A percentile compares a stretch with the other conserved stretches of the same genome.
Evolutionary conservation across 2,329 filamentous ascomycete species (phyloP).

Genomic region (Penicillium sp.): DNA sequence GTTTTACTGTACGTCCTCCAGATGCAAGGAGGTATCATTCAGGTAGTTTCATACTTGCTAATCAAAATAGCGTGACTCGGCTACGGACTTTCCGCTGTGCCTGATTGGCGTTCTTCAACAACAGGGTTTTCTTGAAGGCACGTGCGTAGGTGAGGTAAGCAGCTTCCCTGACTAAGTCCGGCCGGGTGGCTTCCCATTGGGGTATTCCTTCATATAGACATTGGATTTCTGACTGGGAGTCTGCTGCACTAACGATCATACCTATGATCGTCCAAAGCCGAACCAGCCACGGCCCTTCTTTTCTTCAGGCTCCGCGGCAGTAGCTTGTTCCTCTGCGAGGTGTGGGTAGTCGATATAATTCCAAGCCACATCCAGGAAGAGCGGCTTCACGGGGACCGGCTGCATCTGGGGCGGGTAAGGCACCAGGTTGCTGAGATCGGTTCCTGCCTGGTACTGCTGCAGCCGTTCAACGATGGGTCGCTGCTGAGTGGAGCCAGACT

Average conservation of each 20-base stretch:
- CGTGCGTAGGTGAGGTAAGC: neutral
- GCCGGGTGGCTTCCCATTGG: neutral
- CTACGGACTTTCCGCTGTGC: slow-evolving; percentile 4
- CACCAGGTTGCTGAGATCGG: slow-evolving; percentile 78
- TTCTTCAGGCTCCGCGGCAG: slow-evolving; percentile 36
- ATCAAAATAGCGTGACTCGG: slow-evolving; percentile 14
- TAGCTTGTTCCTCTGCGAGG: slow-evolving; percentile 23
- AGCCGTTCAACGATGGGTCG: slow-evolving; percentile 72
- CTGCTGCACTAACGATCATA: neutral
- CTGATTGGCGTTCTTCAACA: slow-evolving; percentile 2
- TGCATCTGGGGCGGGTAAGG: slow-evolving; percentile 81
- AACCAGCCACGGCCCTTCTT: slow-evolving; percentile 70
- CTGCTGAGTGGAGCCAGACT: slow-evolving; percentile 34
- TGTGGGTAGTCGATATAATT: slow-evolving; percentile 94
- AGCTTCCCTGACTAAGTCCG: slow-evolving; percentile 2
- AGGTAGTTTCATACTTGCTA: neutral
- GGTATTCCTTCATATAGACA: neutral
- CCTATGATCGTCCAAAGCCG: slow-evolving; percentile 56
- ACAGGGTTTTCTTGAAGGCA: neutral
- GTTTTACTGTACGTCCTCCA: neutral
- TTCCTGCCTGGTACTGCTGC: slow-evolving; percentile 68
- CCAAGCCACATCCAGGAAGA: slow-evolving; percentile 96
- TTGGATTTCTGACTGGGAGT: no score
- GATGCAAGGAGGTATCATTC: neutral
- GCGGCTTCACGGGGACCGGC: slow-evolving; percentile 83